Conservation (phyloP, 176 grass and related monocot species). For the Oryza meyeriana region DNA sequence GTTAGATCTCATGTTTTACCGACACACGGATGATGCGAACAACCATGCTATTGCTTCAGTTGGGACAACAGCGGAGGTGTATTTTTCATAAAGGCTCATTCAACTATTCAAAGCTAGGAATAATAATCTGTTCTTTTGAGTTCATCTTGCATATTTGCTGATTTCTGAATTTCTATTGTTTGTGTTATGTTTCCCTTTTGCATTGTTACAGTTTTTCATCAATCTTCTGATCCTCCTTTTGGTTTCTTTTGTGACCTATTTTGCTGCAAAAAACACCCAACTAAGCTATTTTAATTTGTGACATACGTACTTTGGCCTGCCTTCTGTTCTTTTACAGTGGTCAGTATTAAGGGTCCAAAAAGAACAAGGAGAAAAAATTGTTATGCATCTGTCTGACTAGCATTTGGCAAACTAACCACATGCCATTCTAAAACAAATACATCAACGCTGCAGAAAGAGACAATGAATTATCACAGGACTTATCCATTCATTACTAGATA, state of each 20-base stretch:
- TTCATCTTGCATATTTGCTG: background rate
- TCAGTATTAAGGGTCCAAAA: background rate
- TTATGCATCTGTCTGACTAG: background rate
- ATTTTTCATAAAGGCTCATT: constrained; percentile 21
- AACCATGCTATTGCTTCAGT: constrained; percentile 62
- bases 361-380: background rate
- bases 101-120: background rate
- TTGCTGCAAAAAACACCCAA: background rate
- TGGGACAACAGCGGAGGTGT: constrained; percentile 83
- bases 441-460: background rate
- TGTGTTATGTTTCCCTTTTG: constrained; percentile 5
- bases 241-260: background rate
- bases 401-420: background rate
- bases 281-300: constrained; percentile 16
- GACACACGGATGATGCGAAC: constrained; percentile 39
- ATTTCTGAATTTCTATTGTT: constrained; percentile 7
- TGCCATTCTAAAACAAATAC: constrained; percentile 2
- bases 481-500: constrained; percentile 16
- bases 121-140: background rate
- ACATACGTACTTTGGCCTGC: background rate
- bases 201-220: background rate
- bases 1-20: constrained; percentile 62
- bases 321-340: background rate
- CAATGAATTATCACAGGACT: background rate
- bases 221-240: background rate